These are phyloP conservation scores for Fusarium sp. DNA, from an alignment of 2,329 filamentous ascomycete species.

Conservation along the genomic window DNA sequence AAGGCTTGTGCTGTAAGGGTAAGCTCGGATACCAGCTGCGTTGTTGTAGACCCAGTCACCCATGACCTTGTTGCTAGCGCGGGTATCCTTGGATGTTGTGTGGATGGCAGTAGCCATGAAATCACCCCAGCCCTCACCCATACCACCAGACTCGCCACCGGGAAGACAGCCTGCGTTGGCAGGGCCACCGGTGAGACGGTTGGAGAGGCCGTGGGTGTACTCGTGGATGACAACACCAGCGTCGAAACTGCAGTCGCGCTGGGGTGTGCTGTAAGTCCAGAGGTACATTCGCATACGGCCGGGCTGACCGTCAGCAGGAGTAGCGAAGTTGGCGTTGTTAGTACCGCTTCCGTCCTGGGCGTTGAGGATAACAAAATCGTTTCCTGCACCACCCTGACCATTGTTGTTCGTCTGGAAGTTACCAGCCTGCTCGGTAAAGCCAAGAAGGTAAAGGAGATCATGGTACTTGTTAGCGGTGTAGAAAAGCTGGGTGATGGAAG, in stretches of 20 bases:
- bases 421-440: conserved; percentile 66
- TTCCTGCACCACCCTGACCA: conserved; percentile 59
- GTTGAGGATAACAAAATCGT: conserved; percentile 64
- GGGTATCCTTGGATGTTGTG: conserved; percentile 54
- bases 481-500: conserved; percentile 67
- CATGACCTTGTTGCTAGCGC: conserved; percentile 57
- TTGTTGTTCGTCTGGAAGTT: conserved; percentile 70
- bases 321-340: conserved; percentile 68
- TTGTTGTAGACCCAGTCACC: conserved; percentile 60
- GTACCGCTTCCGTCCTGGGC: conserved; percentile 63
- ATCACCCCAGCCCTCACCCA: conserved; percentile 68
- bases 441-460: conserved; percentile 65
- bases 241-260: conserved; percentile 66
- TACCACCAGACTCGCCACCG: conserved; percentile 60
- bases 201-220: conserved; percentile 65
- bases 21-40: conserved; percentile 56
- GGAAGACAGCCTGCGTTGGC: conserved; percentile 60
- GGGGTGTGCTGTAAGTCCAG: conserved; percentile 58
- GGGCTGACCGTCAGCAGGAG: conserved; percentile 59
- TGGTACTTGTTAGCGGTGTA: conserved; percentile 69
- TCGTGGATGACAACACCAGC: conserved; percentile 69
- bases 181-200: conserved; percentile 67
- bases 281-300: conserved; percentile 69
- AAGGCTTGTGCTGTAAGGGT: conserved; percentile 61
- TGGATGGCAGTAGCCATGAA: conserved; percentile 63